Base-by-base conservation (phyloP, 805 yeast species). In the Barnettozyma wickerhamii region DNA sequence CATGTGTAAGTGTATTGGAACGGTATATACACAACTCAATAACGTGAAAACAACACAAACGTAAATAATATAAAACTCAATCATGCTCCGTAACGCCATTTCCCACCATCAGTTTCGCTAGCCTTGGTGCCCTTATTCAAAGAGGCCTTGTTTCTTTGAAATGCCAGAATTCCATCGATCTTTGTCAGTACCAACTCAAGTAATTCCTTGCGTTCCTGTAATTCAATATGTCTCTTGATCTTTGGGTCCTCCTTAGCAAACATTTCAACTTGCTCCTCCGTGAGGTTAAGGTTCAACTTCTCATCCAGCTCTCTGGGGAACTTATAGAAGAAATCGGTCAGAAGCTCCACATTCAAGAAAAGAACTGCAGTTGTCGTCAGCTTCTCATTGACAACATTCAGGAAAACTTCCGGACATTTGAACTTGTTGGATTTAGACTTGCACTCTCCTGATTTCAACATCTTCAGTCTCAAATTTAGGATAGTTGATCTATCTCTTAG, bases 221-320 rank as follows among this genome's bases (percentile, higher is more conserved):
- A 65, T 56, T 91, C 96, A 51, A 93, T 84, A 56, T 93, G 99
- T 52, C 83, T 75, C 59, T 84, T 84, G 42, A 95, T 78, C 63
- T 81, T 85, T 17, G 96, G 93, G 63, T 93, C 60, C 63, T 93
- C 97, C 52, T 88, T 87, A 0, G 99, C 99, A 65, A 91, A 87
- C 45, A 65, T 65, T 55, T 90, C 97, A 37, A 93, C 73, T 56
- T 90, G 95, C 40, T 87, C 95, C 37, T 73, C 72, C 7, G 77
- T 68, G 55, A 93, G 66, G 31, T 72, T 71, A 45, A 71, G 69
- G 36, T 81, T 80, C 41, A 93, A 73, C 49, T 79, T 79, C 38
- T 71, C 70, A 60, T 93, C 99, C 47, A 93, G 71, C 62, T 89
- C 97, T 44, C 98, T 74, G 3, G 99, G 98, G 63, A 93, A 91